Percentiles rank a stretch among this genome's conserved stretches.
Conservation (phyloP, 768 basidiomycete species). For the Pleurotus tuber-regium region DNA sequence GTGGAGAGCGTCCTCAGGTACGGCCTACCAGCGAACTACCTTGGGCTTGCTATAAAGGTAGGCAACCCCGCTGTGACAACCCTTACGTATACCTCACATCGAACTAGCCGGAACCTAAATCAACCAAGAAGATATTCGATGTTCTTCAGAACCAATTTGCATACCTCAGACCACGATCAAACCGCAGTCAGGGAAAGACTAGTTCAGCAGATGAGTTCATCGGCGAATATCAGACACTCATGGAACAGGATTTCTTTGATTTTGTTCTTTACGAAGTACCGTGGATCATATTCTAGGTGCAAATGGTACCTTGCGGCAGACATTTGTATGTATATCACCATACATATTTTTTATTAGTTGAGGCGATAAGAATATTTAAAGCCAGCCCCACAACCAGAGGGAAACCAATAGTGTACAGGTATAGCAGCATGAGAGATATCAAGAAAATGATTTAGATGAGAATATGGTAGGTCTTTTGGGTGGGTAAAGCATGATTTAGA, state of each 20-base stretch:
- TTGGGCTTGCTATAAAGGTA: slow-evolving; percentile 80
- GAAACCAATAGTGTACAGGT: slow-evolving; percentile 26
- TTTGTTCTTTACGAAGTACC: slow-evolving; percentile 94
- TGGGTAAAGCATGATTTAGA: slow-evolving; percentile 15
- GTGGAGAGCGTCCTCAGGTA: slow-evolving; percentile 95
- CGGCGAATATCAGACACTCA: slow-evolving; percentile 88
- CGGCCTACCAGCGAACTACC: slow-evolving; percentile 90
- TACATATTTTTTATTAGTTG: slow-evolving; percentile 48
- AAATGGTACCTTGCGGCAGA: slow-evolving; percentile 5
- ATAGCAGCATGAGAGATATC: slow-evolving; percentile 30
- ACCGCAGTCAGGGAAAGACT: slow-evolving; percentile 38
- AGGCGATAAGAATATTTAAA: slow-evolving; percentile 61
- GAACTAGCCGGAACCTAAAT: slow-evolving; percentile 80
- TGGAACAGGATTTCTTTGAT: slow-evolving; percentile 96
- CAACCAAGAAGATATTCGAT: slow-evolving; percentile 73
- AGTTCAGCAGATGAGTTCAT: slow-evolving; percentile 63
- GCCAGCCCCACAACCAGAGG: slow-evolving; percentile 40
- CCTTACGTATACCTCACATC: neutral
- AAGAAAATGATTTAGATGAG: slow-evolving; percentile 13
- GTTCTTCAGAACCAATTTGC: slow-evolving; percentile 74
- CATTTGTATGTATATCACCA: slow-evolving; percentile 20
- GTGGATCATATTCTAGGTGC: slow-evolving; percentile 69
- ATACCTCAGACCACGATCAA: slow-evolving; percentile 75
- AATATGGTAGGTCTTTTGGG: slow-evolving; percentile 7
- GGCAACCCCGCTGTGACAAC: neutral